Conservation (phyloP, 73 alveolate genomes). For the Uronychia setigera region DNA sequence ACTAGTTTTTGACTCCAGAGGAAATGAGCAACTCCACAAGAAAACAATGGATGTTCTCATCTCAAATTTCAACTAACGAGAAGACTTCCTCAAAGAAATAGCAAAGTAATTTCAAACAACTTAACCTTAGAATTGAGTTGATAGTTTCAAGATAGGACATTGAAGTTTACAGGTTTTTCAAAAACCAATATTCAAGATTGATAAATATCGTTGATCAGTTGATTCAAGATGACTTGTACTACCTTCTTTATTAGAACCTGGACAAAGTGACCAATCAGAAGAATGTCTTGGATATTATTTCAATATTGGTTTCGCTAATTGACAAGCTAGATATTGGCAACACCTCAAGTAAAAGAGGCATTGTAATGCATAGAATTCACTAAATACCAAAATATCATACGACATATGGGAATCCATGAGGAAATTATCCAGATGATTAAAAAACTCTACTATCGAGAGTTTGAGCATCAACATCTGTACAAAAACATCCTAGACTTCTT, state of each 20-base stretch:
- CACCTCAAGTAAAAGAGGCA: background rate
- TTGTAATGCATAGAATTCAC: background rate
- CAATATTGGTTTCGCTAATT: background rate
- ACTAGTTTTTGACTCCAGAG: slow-evolving; percentile 5
- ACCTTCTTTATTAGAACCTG: slow-evolving; percentile 22
- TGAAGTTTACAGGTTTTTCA: slow-evolving; percentile 29
- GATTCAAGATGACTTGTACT: slow-evolving; percentile 50
- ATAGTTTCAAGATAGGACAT: slow-evolving; percentile 16
- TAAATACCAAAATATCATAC: slow-evolving; percentile 38
- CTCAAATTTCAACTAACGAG: slow-evolving; percentile 34
- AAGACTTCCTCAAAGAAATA: slow-evolving; percentile 32
- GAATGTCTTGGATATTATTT: slow-evolving; percentile 33
- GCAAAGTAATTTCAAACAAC: slow-evolving; percentile 35
- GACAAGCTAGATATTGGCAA: background rate
- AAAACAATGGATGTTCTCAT: slow-evolving; percentile 37
- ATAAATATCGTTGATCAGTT: slow-evolving; percentile 18
- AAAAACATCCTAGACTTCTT: slow-evolving; percentile 31
- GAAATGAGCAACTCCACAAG: slow-evolving; percentile 8
- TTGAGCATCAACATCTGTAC: slow-evolving; percentile 35
- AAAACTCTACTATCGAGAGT: slow-evolving; percentile 19
- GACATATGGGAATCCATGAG: slow-evolving; percentile 49
- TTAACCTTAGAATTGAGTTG: background rate
- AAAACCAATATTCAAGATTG: slow-evolving; percentile 20
- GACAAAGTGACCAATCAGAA: slow-evolving; percentile 48
- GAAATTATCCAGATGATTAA: slow-evolving; percentile 30